Base-by-base conservation (phyloP, 2,329 filamentous ascomycete species). In the Pseudogymnoascus sp. region DNA sequence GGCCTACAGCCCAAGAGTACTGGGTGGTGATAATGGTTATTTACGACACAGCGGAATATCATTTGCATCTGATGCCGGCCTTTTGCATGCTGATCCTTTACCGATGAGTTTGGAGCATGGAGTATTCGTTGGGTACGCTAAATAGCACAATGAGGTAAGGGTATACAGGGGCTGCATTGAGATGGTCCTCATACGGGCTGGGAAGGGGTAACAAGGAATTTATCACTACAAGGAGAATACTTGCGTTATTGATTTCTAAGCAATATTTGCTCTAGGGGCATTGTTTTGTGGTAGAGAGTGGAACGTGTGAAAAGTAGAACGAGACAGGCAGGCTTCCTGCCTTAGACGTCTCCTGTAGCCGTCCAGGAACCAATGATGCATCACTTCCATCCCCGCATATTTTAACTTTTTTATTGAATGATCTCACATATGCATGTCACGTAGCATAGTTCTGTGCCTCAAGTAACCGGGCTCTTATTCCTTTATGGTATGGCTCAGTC, bases 401-500 rank as follows among this genome's bases (percentile, higher is more conserved):
- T 56, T 56, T 31, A 18, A 18, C n/a, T 9, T 18, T 18, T 34
- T 18, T 34, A 34, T 56, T 56, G 9, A 34, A 34, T 11, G 34
- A 34, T 56, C 16, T 56, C 49, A 56, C 49, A 21, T 21, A 34
- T 21, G 28, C 49, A 56, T 56, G 28, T 56, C 49, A 56, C 49
- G n/a, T 21, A 56, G 28, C 49, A 56, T 56, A 34, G 9, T 34
- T 56, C 49, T 12, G 28, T 18, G 28, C 7, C 28, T 56, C 28
- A 56, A 56, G 59, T 60, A 60, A 60, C 38, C 59, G 59, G 38
- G 59, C 12, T 42, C 38, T 40, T 60, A 60, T 60, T 62, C 60
- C 37, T 46, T 43, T 34, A 62, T 49, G 60, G 60, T 53, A 43
- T 62, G 28, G 37, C 60, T 43, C 60, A 43, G 23, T 62, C 37